Percentiles rank a stretch among this genome's conserved stretches.
phyloP scores from a whole-genome alignment of 345 rosid genomes.

The Euphorbia pulcherrima region DNA sequence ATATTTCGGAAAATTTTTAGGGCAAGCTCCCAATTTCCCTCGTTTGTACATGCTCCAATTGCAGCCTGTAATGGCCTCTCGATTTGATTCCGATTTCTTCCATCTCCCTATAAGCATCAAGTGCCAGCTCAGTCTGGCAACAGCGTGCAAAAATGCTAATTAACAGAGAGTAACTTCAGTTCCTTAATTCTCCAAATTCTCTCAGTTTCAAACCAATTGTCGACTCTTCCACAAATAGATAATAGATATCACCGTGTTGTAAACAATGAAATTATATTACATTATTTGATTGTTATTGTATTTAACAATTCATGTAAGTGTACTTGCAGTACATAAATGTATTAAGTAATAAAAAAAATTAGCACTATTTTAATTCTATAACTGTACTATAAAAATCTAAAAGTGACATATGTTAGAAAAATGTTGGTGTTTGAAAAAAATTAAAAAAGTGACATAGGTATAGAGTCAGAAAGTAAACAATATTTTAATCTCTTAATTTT shows the following conservation, averaged over 20 bases:
- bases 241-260: slow-evolving; percentile 75
- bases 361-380: too few species aligned
- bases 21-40: slow-evolving; percentile 57
- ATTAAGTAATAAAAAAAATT: too few species aligned
- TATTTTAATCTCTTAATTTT: too few species aligned
- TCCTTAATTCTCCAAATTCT: slow-evolving; percentile 60
- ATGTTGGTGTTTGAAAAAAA: too few species aligned
- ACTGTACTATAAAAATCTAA: too few species aligned
- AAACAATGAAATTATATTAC: slow-evolving; percentile 39
- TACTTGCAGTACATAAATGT: too few species aligned
- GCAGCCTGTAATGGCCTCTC: slow-evolving; percentile 46
- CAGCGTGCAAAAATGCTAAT: slow-evolving; percentile 69
- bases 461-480: too few species aligned
- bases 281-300: too few species aligned
- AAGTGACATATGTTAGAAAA: too few species aligned
- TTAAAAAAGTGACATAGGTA: too few species aligned
- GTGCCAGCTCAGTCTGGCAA: slow-evolving; percentile 53
- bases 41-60: slow-evolving; percentile 56
- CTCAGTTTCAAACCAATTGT: slow-evolving; percentile 50
- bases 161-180: slow-evolving; percentile 49
- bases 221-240: slow-evolving; percentile 51
- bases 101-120: slow-evolving; percentile 75
- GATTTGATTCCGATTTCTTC: slow-evolving; percentile 41
- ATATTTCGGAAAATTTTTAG: slow-evolving; percentile 48
- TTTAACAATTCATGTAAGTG: too few species aligned